A percentile compares a stretch with the other conserved stretches of the same genome.
phyloP scores from a whole-genome alignment of 129 eudicot genomes.

The Centaurea solstitialis region DNA sequence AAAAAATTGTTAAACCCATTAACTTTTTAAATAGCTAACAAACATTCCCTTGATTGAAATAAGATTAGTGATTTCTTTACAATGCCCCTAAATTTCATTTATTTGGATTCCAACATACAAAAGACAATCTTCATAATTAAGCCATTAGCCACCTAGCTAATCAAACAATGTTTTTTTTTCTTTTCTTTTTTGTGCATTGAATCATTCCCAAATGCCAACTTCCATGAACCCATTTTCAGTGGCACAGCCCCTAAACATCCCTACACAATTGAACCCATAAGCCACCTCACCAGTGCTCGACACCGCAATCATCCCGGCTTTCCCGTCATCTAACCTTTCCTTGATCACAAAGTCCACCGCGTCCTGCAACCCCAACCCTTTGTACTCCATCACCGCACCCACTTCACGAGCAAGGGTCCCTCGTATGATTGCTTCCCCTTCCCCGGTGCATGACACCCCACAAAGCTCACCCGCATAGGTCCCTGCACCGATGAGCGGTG shows the following conservation, averaged over 20 bases:
- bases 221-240: constrained; percentile 93
- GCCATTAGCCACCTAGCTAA: background rate
- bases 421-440: constrained; percentile 93
- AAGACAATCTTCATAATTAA: background rate
- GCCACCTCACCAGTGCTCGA: constrained; percentile 82
- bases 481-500: constrained; percentile 87
- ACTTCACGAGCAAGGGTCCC: constrained; percentile 93
- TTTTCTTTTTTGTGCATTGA: background rate
- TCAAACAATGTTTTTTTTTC: background rate
- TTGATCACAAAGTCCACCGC: constrained; percentile 90
- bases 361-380: constrained; percentile 72
- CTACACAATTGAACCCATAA: constrained; percentile 74
- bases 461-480: constrained; percentile 84
- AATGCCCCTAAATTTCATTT: background rate
- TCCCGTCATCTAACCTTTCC: constrained; percentile 76
- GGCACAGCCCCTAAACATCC: constrained; percentile 94
- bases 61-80: background rate
- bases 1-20: too few species aligned
- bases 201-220: constrained; percentile 84
- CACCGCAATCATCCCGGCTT: constrained; percentile 91
- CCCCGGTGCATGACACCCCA: constrained; percentile 94
- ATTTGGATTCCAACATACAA: background rate
- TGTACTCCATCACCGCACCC: constrained; percentile 97
- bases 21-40: too few species aligned
- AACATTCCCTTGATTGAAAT: too few species aligned